Base-by-base conservation (phyloP, 805 yeast species). In the Schwanniomyces sp. region DNA sequence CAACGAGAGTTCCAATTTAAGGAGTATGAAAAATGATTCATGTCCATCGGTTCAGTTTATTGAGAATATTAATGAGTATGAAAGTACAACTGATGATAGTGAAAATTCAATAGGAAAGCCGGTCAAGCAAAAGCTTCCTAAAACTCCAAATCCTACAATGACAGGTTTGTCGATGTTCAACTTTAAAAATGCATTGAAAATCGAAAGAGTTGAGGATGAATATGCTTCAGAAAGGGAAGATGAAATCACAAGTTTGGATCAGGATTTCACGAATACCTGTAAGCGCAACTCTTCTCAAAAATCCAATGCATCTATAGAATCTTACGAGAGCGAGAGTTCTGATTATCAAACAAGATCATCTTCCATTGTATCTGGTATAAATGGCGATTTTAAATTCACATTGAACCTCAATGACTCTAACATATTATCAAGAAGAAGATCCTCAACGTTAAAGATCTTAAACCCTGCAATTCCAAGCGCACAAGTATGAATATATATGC, bases 381-480 rank as follows among this genome's bases (percentile, higher is more conserved):
- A 63, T 42, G 75, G 74, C 5, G 75, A 69, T 44, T 69, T 62
- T 52, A 72, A 72, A 51, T 81, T 85, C 53, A 86, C 85, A 45
- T 70, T 86, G 49, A 81, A 79, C 50, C 63, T 86, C 57, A 82
- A 81, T 47, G 85, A 85, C 17, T 82, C 88, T 39, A 84, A 85
- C 28, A 64, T 86, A 50, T 66, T 86, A 34, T 78, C 82, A 40
- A 70, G 90, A 46, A 69, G 90, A 41, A 74, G 74, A 50, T 64
- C 70, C 4, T 64, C 70, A 3, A 57, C 60, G 3, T 36, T 36
- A 34, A 49, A 45, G 36, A 38, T 46, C 14, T 14, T 45, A 25
- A 37, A 21, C 14, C 7, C 36, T 32, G 36, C 36, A 32, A 32
- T 32, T 2, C 17, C 36, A 32, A 32, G 17, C 7, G 36, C 36